Evolutionary conservation across 2,329 filamentous ascomycete genomes (phyloP).

Genomic region (Alternaria metachromatica): DNA sequence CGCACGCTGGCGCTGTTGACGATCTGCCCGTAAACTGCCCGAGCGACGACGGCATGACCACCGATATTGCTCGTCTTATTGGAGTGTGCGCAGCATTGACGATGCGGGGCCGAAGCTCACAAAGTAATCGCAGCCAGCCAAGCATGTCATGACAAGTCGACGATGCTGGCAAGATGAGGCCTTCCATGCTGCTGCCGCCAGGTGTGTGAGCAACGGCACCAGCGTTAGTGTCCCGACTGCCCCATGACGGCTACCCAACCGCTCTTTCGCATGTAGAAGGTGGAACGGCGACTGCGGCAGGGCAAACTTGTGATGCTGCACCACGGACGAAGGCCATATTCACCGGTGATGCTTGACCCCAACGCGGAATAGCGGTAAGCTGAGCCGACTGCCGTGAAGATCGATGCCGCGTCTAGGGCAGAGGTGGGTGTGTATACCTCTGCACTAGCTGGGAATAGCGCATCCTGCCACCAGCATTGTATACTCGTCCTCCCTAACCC

Average conservation of each 20-base stretch:
- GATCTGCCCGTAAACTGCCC: conserved; percentile 48
- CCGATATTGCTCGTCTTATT: conserved; percentile 30
- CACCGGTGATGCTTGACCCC: conserved; percentile 23
- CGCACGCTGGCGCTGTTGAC: conserved; percentile 37
- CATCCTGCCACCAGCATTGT: conserved; percentile 12
- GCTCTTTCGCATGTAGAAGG: conserved; percentile 12
- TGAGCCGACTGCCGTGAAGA: conserved; percentile 32
- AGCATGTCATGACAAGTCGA: conserved; percentile 1
- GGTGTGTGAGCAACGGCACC: not conserved
- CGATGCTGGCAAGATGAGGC: not conserved
- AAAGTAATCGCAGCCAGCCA: not conserved
- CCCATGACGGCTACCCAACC: conserved; percentile 3
- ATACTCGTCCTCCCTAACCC: conserved; percentile 12
- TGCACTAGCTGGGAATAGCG: conserved; percentile 28
- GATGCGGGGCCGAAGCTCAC: conserved; percentile 37
- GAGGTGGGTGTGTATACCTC: conserved; percentile 26
- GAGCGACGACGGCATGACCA: conserved; percentile 29
- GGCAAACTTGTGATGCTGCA: conserved; percentile 9
- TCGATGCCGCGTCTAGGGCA: conserved; percentile 27
- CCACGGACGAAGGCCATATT: conserved; percentile 2
- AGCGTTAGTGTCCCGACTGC: conserved; percentile 10
- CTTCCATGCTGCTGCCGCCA: not conserved
- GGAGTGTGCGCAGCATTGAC: conserved; percentile 26
- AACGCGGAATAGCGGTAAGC: conserved; percentile 40
- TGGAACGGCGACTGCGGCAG: conserved; percentile 15